Conservation (phyloP, 2,329 filamentous ascomycete species). For the Cryoendolithus antarcticus region DNA sequence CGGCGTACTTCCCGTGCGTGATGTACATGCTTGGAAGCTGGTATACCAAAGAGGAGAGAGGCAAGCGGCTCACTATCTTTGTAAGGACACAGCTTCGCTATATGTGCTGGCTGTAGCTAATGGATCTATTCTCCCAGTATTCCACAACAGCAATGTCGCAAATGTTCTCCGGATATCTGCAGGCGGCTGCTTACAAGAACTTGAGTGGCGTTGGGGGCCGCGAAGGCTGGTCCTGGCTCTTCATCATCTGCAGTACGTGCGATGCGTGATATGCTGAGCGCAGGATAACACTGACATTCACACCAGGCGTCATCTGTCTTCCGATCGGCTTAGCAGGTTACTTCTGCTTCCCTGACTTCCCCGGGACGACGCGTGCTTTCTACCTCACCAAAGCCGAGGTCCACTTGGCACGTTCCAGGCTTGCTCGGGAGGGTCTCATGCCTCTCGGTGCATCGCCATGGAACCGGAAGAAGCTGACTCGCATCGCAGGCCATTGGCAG, state of each 20-base stretch:
- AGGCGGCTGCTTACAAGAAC: constrained; percentile 37
- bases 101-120: too few species aligned
- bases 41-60: constrained; percentile 7
- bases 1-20: constrained; percentile 12
- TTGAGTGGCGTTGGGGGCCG: constrained; percentile 24
- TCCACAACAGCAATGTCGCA: too few species aligned
- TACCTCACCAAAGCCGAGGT: constrained; percentile 20
- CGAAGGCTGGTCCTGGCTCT: constrained; percentile 38
- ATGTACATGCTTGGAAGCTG: constrained; percentile 8
- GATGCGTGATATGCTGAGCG: neutral
- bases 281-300: neutral
- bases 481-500: constrained; percentile 1
- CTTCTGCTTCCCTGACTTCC: constrained; percentile 37
- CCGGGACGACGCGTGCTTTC: constrained; percentile 37
- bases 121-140: too few species aligned
- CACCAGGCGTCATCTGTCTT: constrained; percentile 30
- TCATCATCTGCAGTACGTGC: constrained; percentile 39
- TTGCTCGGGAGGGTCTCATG: neutral
- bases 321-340: constrained; percentile 40
- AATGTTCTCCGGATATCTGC: constrained; percentile 43
- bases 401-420: neutral
- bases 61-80: constrained; percentile 4
- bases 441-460: constrained; percentile 1
- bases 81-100: too few species aligned
- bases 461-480: neutral